Evolutionary conservation across 768 basidiomycete species (phyloP).

Genomic region (Mycena polygramma): DNA sequence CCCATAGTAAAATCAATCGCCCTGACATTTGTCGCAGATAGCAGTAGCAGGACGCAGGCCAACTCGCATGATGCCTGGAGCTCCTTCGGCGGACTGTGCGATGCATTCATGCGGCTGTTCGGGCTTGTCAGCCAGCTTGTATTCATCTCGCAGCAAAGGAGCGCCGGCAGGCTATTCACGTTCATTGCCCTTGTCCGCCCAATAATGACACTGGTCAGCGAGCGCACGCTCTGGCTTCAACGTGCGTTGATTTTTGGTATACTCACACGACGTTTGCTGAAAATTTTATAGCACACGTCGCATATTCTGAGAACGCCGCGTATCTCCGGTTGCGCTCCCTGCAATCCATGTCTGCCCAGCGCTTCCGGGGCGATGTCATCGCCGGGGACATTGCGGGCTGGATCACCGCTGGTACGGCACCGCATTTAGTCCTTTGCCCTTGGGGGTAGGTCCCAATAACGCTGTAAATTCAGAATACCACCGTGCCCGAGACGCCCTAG

Average conservation of each 20-base stretch:
- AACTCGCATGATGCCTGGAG: conserved; percentile 7
- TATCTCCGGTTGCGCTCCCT: conserved; percentile 19
- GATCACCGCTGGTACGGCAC: conserved; percentile 27
- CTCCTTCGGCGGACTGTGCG: conserved; percentile 22
- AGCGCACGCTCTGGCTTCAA: conserved; percentile 23
- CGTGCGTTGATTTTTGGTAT: conserved; percentile 1
- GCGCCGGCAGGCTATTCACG: conserved; percentile 19
- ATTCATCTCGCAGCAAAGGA: conserved; percentile 25
- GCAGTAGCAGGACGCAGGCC: conserved; percentile 13
- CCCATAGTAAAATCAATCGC: no score
- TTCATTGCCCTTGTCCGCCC: conserved; percentile 23
- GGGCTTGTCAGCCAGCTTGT: conserved; percentile 18
- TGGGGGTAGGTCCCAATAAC: neutral
- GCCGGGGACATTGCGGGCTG: conserved; percentile 28
- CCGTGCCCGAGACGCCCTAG: conserved; percentile 18
- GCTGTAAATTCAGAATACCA: conserved; percentile 25
- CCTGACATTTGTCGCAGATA: conserved; percentile 3
- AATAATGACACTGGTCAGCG: neutral
- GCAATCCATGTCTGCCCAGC: conserved; percentile 6
- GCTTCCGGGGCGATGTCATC: conserved; percentile 27
- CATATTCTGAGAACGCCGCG: conserved; percentile 26
- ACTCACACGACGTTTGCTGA: neutral
- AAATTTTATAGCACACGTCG: conserved; percentile 18
- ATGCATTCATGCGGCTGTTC: conserved; percentile 11
- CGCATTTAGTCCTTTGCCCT: neutral